A percentile compares a stretch with the other conserved stretches of the same genome.
Evolutionary conservation across 148 eudicot genomes (phyloP).

Genomic region (Talinum fruticosum): DNA sequence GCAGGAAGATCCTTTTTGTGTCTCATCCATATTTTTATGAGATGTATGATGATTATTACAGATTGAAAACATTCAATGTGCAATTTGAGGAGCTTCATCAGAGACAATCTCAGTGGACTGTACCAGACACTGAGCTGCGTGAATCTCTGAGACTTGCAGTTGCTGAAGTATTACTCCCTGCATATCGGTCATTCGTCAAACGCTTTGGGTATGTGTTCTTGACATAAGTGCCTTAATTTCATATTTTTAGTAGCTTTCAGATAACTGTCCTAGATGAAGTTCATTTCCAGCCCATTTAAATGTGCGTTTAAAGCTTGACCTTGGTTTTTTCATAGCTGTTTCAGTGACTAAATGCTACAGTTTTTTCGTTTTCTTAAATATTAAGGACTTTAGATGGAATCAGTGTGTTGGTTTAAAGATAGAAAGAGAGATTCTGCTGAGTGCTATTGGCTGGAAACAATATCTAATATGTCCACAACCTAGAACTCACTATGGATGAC

Average conservation of each 20-base stretch:
- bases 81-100: conserved; percentile 99
- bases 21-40: conserved; percentile 3
- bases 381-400: not conserved
- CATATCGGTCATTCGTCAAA: conserved; percentile 91
- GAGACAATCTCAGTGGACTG: conserved; percentile 98
- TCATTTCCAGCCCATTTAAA: not conserved
- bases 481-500: too few relatives aligned
- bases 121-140: conserved; percentile 92
- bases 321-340: not conserved
- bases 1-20: not conserved
- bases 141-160: conserved; percentile 93
- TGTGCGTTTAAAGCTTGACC: not conserved
- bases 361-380: too few relatives aligned
- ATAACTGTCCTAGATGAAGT: not conserved
- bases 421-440: too few relatives aligned
- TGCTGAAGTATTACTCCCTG: conserved; percentile 93
- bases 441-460: too few relatives aligned
- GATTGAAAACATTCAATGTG: conserved; percentile 76
- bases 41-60: conserved; percentile 21
- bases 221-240: not conserved
- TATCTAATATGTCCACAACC: too few relatives aligned
- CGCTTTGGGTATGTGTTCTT: conserved; percentile 69
- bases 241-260: not conserved
- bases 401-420: not conserved
- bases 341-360: not conserved